Base-by-base conservation (phyloP, 2,329 filamentous ascomycete genomes). In the Colletotrichum noveboracense region DNA sequence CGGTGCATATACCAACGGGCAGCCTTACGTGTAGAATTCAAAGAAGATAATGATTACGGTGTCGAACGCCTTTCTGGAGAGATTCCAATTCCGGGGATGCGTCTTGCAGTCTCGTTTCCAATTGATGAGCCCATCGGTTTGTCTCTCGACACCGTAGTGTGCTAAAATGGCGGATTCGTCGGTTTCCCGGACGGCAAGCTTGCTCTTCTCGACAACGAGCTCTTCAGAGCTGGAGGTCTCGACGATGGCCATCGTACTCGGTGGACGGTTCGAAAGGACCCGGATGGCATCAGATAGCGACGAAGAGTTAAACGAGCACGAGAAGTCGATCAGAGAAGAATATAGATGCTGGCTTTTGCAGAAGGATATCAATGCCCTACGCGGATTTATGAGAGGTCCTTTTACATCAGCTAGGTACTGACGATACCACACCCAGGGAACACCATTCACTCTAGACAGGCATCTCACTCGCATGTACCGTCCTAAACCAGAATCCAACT, bases 1-100 rank as follows among this genome's bases (percentile, higher is more conserved):
- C 3, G 55, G 28, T 7, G 24, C 24, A 24, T 26, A 34, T 14
- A 21, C 43, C 12, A 28, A n/a, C 28, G 24, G 30, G 10, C 12
- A 13, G 32, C 60, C 77, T 72, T 38, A 79, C 79, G 78, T 80
- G 34, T 78, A 80, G 16, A 80, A 70, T 62, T 80, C 79, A 12
- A 80, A 71, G 13, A 79, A 36, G 10, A 80, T 75, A 14, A 80
- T 80, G 18, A 79, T 32, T 2, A 73, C 66, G 4, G 72, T 79
- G 48, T 78, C 79, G 66, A 78, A 80, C 26, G 61, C 38, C 72
- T 77, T 79, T 36, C 70, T 76, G 14, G 73, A 73, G 2, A 75
- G 72, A 6, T 73, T 71, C 77, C 78, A 81, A 32, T 79, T 79
- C 8, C 78, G 70, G 12, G 79, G 75, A 12, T 74, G 79, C 8